Evolutionary conservation across 2,329 filamentous ascomycete species (phyloP), one percentile per base, ranked within the genome.

Genomic region (Fusarium domesticum): DNA sequence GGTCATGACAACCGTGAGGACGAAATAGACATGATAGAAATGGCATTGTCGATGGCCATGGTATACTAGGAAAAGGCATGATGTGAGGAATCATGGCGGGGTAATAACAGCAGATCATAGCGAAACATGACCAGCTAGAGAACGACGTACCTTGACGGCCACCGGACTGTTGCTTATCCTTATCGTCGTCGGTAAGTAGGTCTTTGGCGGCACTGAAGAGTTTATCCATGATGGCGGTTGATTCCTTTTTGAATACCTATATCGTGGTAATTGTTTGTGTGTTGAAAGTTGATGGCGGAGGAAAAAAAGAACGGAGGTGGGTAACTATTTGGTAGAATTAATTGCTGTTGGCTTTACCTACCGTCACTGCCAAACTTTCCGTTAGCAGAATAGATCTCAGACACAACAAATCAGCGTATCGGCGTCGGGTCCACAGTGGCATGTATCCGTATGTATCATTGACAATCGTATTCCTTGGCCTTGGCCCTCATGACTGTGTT

Each of bases 191-290:
- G 43, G 61, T 57, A 43, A 70, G 64, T 18, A 63, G 67, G 31
- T 69, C 64, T 56, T 67, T 69, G 42, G 66, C 69, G 16, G 59
- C 61, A 55, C 51, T 66, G 50, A 71, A 47, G 47, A 71, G 45
- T 43, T 64, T 67, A 33, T 71, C 67, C 69, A 71, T 71, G 38
- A 19, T 62, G 53, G 37, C 33, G 43, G 18, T 20, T 41, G 6
- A 18, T 14, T 17, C n/a, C 2, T 7, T 16, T 14, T 18, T 19
- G 17, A 17, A 16, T 25, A 7, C 15, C 33, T 31, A 6, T 17
- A 18, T 11, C 36, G 33, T 19, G 11, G 40, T 36, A 25, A 28
- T 32, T 8, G 25, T 23, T 12, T 28, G 23, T 10, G 23, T 28
- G 23, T 11, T 28, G 23, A 28, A 28, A 11, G 23, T 11, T 28